Evolutionary conservation across 1,284 basidiomycete genomes (phyloP).

Genomic region (Naganishia sp.): DNA sequence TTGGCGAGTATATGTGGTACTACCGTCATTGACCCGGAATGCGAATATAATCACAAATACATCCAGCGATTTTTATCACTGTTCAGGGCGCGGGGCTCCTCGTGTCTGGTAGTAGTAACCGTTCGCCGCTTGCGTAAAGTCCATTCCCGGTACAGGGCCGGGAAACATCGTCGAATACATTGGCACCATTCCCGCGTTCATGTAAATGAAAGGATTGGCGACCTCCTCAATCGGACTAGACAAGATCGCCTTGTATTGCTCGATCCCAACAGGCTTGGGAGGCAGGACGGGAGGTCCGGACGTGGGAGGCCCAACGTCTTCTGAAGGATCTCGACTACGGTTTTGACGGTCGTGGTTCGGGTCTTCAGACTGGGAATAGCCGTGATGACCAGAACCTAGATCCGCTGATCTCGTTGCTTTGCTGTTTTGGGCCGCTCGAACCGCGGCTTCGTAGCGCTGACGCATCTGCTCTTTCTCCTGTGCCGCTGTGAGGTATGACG

Average conservation of each 20-base stretch:
- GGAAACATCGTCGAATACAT: constrained; percentile 16
- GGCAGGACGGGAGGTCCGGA: constrained; percentile 10
- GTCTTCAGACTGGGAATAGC: background rate
- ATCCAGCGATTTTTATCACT: no score
- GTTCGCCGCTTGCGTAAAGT: constrained; percentile 14
- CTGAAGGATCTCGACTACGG: background rate
- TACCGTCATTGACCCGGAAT: no score
- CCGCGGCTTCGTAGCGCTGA: constrained; percentile 43
- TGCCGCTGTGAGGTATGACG: constrained; percentile 39
- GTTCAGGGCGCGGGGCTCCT: background rate
- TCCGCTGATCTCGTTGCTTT: background rate
- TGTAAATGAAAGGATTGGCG: constrained; percentile 12
- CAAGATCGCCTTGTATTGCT: constrained; percentile 24
- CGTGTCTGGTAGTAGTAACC: background rate
- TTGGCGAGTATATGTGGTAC: no score
- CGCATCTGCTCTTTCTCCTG: constrained; percentile 47
- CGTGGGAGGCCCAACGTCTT: background rate
- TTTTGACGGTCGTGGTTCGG: background rate
- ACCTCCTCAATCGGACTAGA: constrained; percentile 20
- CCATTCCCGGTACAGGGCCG: constrained; percentile 2
- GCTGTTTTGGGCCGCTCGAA: constrained; percentile 12
- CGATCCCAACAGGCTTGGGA: constrained; percentile 9
- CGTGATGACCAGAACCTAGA: constrained; percentile 2
- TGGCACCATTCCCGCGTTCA: constrained; percentile 14
- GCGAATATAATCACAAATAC: no score